Conservation (phyloP, 768 basidiomycete genomes). For the Polyporus arcularius region DNA sequence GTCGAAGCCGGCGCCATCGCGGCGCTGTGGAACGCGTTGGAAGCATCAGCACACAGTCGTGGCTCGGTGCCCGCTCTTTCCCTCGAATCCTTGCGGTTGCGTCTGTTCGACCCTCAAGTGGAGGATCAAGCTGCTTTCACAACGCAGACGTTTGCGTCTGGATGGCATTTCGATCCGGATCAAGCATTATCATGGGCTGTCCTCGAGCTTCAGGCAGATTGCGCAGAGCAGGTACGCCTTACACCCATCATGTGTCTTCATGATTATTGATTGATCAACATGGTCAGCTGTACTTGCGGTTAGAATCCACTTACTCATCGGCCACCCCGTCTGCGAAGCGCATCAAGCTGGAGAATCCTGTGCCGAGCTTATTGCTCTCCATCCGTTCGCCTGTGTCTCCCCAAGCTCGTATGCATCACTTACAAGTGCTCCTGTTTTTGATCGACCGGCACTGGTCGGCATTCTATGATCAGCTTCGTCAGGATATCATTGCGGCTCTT, state of each 20-base stretch:
- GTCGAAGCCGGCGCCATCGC: constrained; percentile 20
- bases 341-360: constrained; percentile 56
- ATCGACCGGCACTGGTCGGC: constrained; percentile 74
- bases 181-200: constrained; percentile 82
- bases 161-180: constrained; percentile 65
- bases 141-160: constrained; percentile 68
- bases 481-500: constrained; percentile 55
- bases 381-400: constrained; percentile 40
- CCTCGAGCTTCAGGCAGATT: constrained; percentile 80
- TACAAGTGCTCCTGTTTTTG: constrained; percentile 86
- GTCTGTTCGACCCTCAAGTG: constrained; percentile 29
- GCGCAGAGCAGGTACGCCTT: constrained; percentile 57
- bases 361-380: constrained; percentile 53
- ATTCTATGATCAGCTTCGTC: constrained; percentile 60
- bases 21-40: constrained; percentile 54
- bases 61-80: constrained; percentile 68
- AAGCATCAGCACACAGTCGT: constrained; percentile 62
- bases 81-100: constrained; percentile 64
- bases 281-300: constrained; percentile 60
- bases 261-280: constrained; percentile 1
- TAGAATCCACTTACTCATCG: constrained; percentile 52
- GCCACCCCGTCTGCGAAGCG: constrained; percentile 51
- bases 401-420: constrained; percentile 45
- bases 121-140: constrained; percentile 47
- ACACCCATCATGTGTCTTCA: neutral